Percentiles rank a stretch among this genome's conserved stretches.
These are phyloP conservation scores for Aspergillus proliferans DNA, from an alignment of 2,329 filamentous ascomycete species.

Conservation along the genomic window DNA sequence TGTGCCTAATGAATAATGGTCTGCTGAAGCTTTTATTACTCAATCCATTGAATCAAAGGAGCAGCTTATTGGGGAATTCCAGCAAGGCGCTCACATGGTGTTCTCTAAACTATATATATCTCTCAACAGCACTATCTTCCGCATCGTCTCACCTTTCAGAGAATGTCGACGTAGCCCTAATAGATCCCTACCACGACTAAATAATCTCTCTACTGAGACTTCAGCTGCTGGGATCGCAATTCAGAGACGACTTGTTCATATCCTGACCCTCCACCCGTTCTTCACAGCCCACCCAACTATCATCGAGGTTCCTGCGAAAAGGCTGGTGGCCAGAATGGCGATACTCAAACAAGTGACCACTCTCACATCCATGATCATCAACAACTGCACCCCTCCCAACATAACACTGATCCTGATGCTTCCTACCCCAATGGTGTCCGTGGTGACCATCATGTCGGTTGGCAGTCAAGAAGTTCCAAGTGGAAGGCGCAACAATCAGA, in stretches of 20 bases:
- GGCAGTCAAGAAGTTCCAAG: slow-evolving; percentile 4
- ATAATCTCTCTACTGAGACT: no score
- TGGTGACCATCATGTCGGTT: neutral
- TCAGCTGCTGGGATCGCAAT: neutral
- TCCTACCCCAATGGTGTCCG: neutral
- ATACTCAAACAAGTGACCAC: neutral
- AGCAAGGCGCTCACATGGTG: no score
- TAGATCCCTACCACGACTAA: no score
- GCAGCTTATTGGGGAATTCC: no score
- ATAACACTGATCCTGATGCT: neutral
- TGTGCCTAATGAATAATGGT: no score
- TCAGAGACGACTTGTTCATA: slow-evolving; percentile 1
- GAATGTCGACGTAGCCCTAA: no score
- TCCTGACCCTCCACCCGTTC: no score
- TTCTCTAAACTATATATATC: no score
- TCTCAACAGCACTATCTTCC: no score
- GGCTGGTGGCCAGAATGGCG: slow-evolving; percentile 2
- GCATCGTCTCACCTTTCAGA: no score
- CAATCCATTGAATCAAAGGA: no score
- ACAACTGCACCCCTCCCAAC: slow-evolving; percentile 1
- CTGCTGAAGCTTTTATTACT: no score
- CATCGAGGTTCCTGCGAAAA: slow-evolving; percentile 2
- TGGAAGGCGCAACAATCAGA: slow-evolving; percentile 1
- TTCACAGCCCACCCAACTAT: neutral
- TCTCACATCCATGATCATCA: slow-evolving; percentile 7